Base-by-base conservation (phyloP, 306 rosid genomes). In the Cercis canadensis region DNA sequence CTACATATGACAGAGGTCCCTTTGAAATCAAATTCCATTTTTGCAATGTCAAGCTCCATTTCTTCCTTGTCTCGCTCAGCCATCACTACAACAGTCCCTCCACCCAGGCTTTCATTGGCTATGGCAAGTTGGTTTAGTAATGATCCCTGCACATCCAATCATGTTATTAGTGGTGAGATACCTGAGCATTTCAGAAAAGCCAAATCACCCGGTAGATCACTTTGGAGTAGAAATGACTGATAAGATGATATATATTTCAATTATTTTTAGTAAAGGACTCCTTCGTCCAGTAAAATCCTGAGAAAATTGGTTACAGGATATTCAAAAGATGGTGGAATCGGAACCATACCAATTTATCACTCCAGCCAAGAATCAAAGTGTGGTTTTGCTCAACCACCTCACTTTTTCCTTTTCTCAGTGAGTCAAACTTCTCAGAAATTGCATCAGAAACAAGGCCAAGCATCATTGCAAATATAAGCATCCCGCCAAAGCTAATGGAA, bases 401-500 rank as follows among this genome's bases (percentile, higher is more conserved):
- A 70, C 98, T 92, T 84, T 81, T 89, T 68, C 98, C 98, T 81
- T 92, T 92, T 79, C 96, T 89, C 74, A 92, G 79, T 1, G 98
- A 92, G 74, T 92, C 98, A 49, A 92, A 88, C 78, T 89, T 92
- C 84, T 87, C 96, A 18, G 94, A 89, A 73, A 92, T 92, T 57
- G 96, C 80, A 80, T 92, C 98, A 11, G 98, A 89, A 44, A 92
- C 98, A 58, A 92, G 94, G 49, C 98, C 98, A 79, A 89, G 98
- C 98, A 92, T 87, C 96, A 92, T 92, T 65, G 98, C 98, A 82
- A 92, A 92, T 69, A 92, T 84, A 72, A 89, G 93, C 98, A 92
- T 92, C 76, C 98, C 96, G 3, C 96, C 98, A 71, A 92, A 89
- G 85, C 96, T 89, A 77, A 92, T 86, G 40, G 90, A 92, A 82